Percentiles rank a stretch among this genome's conserved stretches.
phyloP scores from a whole-genome alignment of 2,329 filamentous ascomycete species.

The Monilinia polystroma region DNA sequence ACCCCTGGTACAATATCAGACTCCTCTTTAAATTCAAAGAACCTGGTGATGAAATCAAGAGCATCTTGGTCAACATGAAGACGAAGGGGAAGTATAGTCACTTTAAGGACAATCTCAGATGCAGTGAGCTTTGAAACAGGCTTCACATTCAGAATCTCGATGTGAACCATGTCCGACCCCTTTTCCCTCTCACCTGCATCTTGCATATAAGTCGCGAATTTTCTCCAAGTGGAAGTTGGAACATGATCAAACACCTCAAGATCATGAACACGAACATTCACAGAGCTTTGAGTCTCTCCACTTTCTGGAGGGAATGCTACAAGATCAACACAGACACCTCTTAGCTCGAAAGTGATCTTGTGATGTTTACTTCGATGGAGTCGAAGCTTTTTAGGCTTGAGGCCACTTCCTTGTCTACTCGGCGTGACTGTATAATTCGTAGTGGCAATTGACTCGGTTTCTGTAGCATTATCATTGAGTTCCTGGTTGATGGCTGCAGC shows the following conservation, averaged over 20 bases:
- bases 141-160: conserved; percentile 84
- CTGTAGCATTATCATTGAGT: conserved; percentile 80
- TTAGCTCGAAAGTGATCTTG: conserved; percentile 93
- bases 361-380: conserved; percentile 84
- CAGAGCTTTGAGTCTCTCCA: conserved; percentile 81
- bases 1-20: conserved; percentile 53
- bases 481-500: conserved; percentile 82
- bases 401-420: conserved; percentile 47
- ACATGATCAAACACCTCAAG: conserved; percentile 93
- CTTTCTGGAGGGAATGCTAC: conserved; percentile 73
- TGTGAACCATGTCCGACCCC: conserved; percentile 82
- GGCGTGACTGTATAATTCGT: conserved; percentile 65
- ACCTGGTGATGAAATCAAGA: conserved; percentile 92
- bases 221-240: conserved; percentile 95
- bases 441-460: conserved; percentile 85
- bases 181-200: conserved; percentile 85
- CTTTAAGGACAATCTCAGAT: conserved; percentile 82
- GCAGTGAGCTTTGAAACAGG: conserved; percentile 81
- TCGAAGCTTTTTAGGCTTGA: conserved; percentile 57
- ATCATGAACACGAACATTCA: conserved; percentile 79
- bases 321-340: conserved; percentile 79
- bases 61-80: conserved; percentile 97
- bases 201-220: conserved; percentile 91
- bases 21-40: conserved; percentile 97
- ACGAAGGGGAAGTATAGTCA: conserved; percentile 76